Conservation (phyloP, 768 basidiomycete species). For the Sistotremastrum suecicum region DNA sequence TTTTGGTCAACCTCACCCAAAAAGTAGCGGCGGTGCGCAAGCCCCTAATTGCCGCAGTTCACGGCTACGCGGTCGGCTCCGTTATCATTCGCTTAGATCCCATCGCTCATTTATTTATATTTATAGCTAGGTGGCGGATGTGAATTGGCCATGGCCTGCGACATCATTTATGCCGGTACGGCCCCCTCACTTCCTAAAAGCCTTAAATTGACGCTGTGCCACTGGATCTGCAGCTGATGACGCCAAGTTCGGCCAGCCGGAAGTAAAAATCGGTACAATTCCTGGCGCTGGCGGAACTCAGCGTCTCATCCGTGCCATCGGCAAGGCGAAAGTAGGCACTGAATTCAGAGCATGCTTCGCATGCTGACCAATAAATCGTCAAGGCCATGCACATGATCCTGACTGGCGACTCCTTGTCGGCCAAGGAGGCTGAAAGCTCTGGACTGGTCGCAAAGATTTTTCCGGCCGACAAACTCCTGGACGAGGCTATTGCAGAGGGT, state of each 20-base stretch:
- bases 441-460: constrained; percentile 36
- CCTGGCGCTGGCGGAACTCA: constrained; percentile 33
- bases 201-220: no score
- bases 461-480: constrained; percentile 22
- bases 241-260: constrained; percentile 33
- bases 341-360: not conserved
- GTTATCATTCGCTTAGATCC: not conserved
- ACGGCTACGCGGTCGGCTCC: constrained; percentile 28
- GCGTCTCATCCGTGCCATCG: constrained; percentile 27
- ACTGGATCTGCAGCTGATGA: constrained; percentile 13
- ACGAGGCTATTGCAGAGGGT: constrained; percentile 29
- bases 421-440: constrained; percentile 29
- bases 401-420: constrained; percentile 32
- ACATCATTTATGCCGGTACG: constrained; percentile 24
- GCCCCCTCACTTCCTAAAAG: no score
- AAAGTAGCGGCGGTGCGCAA: constrained; percentile 27
- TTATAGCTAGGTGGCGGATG: constrained; percentile 33
- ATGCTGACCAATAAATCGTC: not conserved
- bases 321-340: constrained; percentile 19
- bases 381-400: constrained; percentile 44
- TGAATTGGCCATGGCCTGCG: constrained; percentile 34
- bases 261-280: constrained; percentile 33
- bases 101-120: not conserved
- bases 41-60: constrained; percentile 33
- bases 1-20: constrained; percentile 30